Percentiles rank a stretch among this genome's conserved stretches.
phyloP scores from a whole-genome alignment of 2,329 filamentous ascomycete species.

The Bretziella fagacearum region DNA sequence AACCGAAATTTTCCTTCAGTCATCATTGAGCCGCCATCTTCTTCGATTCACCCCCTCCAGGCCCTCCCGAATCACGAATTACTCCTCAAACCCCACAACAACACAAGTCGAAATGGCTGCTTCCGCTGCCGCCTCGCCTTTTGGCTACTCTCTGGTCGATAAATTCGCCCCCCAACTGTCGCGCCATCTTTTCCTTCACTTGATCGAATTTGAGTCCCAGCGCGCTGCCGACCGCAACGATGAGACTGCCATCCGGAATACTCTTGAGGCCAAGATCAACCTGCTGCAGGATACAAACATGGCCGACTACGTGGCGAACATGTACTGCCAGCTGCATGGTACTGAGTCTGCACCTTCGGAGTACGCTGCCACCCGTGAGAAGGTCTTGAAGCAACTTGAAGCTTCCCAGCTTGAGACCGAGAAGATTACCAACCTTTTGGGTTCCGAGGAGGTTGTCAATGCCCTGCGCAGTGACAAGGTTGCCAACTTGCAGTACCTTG shows the following conservation, averaged over 20 bases:
- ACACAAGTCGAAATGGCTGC: slow-evolving; percentile 13
- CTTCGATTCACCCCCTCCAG: background rate
- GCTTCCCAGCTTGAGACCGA: slow-evolving; percentile 72
- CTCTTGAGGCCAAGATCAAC: slow-evolving; percentile 77
- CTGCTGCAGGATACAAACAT: slow-evolving; percentile 85
- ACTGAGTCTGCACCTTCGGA: slow-evolving; percentile 64
- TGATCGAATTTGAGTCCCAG: slow-evolving; percentile 78
- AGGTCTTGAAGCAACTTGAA: slow-evolving; percentile 68
- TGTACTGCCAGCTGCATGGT: slow-evolving; percentile 79
- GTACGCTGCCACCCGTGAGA: slow-evolving; percentile 76
- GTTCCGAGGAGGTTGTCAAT: slow-evolving; percentile 75
- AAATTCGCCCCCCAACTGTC: slow-evolving; percentile 86
- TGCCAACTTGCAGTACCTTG: slow-evolving; percentile 94
- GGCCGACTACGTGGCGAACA: slow-evolving; percentile 88
- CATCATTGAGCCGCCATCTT: background rate
- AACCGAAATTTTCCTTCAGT: background rate
- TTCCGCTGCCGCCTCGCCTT: slow-evolving; percentile 9
- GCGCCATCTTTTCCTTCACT: slow-evolving; percentile 87
- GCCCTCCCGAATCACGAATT: background rate
- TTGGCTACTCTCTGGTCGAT: slow-evolving; percentile 16
- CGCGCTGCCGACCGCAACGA: slow-evolving; percentile 61
- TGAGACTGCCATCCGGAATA: slow-evolving; percentile 42
- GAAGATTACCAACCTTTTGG: slow-evolving; percentile 75
- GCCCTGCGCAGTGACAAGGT: slow-evolving; percentile 93
- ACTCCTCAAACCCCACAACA: background rate